Conservation (phyloP, 2,329 filamentous ascomycete species). For the Xylariaceae sp. region DNA sequence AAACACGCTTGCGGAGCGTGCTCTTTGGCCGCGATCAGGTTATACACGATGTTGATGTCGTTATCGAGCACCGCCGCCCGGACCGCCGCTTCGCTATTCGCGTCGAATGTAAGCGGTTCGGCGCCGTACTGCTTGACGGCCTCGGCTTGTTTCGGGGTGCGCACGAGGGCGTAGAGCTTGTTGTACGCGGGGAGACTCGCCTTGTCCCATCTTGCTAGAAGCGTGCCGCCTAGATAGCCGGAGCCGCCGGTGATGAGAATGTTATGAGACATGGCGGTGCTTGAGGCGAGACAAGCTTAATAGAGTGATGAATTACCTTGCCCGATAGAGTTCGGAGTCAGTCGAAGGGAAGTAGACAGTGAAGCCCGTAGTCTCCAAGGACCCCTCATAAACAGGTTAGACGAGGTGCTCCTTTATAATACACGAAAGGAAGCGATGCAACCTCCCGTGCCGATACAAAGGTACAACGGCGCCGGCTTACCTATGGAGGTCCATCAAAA, state of each 20-base stretch:
- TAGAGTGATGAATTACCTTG: neutral
- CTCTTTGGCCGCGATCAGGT: slow-evolving; percentile 41
- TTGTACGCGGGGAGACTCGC: slow-evolving; percentile 40
- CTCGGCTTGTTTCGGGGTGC: slow-evolving; percentile 43
- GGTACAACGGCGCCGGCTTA: no score
- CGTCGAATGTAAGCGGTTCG: slow-evolving; percentile 39
- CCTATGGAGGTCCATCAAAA: no score
- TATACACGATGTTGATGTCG: slow-evolving; percentile 46
- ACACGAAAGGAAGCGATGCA: no score
- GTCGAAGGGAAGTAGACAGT: no score
- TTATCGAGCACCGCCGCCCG: slow-evolving; percentile 37
- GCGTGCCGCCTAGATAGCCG: slow-evolving; percentile 49
- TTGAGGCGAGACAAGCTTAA: neutral
- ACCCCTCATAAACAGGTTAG: no score
- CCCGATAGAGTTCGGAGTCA: no score
- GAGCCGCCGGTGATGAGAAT: slow-evolving; percentile 50
- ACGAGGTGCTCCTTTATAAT: no score
- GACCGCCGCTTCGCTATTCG: slow-evolving; percentile 36
- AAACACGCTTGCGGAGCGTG: slow-evolving; percentile 36
- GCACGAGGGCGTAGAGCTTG: slow-evolving; percentile 45
- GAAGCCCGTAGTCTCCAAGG: no score
- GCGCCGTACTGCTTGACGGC: slow-evolving; percentile 42
- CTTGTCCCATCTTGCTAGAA: slow-evolving; percentile 39
- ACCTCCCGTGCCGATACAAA: no score
- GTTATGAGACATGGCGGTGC: slow-evolving; percentile 31